Percentiles rank a stretch among this genome's conserved stretches.
These are phyloP conservation scores for Globisporangium canariense DNA, from an alignment of 352 stramenopile genomes.

Conservation along the genomic window DNA sequence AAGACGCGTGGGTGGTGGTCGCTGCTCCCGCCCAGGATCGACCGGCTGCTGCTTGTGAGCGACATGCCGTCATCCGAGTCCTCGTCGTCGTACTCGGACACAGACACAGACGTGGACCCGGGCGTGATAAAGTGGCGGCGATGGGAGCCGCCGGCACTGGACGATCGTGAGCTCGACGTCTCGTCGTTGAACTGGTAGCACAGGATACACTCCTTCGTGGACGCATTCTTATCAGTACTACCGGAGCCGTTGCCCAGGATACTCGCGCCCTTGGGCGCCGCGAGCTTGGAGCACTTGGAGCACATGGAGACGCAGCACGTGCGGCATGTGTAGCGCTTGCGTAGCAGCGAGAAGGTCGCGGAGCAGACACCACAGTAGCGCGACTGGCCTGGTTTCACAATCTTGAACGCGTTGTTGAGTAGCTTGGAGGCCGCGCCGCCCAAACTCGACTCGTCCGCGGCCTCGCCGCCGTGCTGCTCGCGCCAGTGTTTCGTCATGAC, in stretches of 20 bases:
- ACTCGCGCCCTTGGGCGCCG: slow-evolving; percentile 1
- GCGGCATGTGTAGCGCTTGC: slow-evolving; percentile 54
- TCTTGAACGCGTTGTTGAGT: slow-evolving; percentile 22
- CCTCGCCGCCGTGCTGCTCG: slow-evolving; percentile 24
- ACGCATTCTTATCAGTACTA: slow-evolving; percentile 1
- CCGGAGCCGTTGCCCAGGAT: neutral
- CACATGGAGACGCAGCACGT: slow-evolving; percentile 53
- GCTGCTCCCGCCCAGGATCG: slow-evolving; percentile 22
- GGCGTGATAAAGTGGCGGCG: slow-evolving; percentile 27
- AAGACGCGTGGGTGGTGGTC: slow-evolving; percentile 18
- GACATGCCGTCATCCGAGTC: slow-evolving; percentile 12
- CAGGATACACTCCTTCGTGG: slow-evolving; percentile 49
- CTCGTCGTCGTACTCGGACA: slow-evolving; percentile 19
- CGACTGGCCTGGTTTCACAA: slow-evolving; percentile 19
- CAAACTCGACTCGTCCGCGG: slow-evolving; percentile 14
- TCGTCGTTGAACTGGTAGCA: slow-evolving; percentile 55
- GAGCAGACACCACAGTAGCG: slow-evolving; percentile 59
- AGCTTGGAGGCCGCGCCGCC: slow-evolving; percentile 24
- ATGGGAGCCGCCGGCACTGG: neutral
- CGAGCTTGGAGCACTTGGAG: slow-evolving; percentile 45
- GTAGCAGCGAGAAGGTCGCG: slow-evolving; percentile 51
- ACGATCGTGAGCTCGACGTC: slow-evolving; percentile 19
- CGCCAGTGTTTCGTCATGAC: slow-evolving; percentile 55
- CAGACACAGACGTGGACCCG: slow-evolving; percentile 22
- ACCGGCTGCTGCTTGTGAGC: slow-evolving; percentile 23